phyloP scores from a whole-genome alignment of 2,329 filamentous ascomycete genomes.

The Aspergillus bombycis region DNA sequence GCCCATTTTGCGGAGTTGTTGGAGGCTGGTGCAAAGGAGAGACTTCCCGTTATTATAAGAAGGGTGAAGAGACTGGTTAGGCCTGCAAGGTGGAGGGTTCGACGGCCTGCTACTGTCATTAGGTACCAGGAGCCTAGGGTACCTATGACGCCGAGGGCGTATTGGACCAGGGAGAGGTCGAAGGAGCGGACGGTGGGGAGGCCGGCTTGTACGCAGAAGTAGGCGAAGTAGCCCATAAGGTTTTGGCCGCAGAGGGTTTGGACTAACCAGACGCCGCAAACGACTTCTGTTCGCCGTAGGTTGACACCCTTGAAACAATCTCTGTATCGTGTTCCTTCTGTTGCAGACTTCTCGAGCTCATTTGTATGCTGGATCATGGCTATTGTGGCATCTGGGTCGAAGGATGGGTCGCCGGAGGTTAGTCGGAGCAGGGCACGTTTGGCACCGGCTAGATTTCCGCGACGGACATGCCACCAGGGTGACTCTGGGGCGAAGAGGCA shows the following conservation, averaged over 20 bases:
- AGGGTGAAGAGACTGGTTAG: slow-evolving; percentile 30
- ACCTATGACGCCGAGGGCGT: slow-evolving; percentile 60
- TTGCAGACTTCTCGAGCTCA: slow-evolving; percentile 73
- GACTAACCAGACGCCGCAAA: slow-evolving; percentile 63
- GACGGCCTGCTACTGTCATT: slow-evolving; percentile 44
- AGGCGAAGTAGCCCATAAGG: slow-evolving; percentile 63
- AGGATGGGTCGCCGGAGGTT: slow-evolving; percentile 61
- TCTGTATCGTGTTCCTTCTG: slow-evolving; percentile 69
- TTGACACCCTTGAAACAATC: slow-evolving; percentile 85
- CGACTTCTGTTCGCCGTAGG: slow-evolving; percentile 72
- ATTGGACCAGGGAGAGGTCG: slow-evolving; percentile 55
- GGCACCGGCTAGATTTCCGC: slow-evolving; percentile 45
- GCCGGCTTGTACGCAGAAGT: slow-evolving; percentile 56
- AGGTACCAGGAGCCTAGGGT: slow-evolving; percentile 56
- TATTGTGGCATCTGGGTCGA: slow-evolving; percentile 78
- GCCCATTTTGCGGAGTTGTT: slow-evolving; percentile 38
- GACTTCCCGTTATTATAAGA: slow-evolving; percentile 31
- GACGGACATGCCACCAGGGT: slow-evolving; percentile 53
- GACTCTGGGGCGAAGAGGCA: slow-evolving; percentile 49
- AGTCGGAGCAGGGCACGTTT: slow-evolving; percentile 45
- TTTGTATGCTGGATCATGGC: slow-evolving; percentile 90
- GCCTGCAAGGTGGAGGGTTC: slow-evolving; percentile 41
- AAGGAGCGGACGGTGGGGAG: slow-evolving; percentile 37
- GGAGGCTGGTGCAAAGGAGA: slow-evolving; percentile 29
- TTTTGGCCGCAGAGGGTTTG: slow-evolving; percentile 65